Conservation (phyloP, 2,329 filamentous ascomycete genomes). For the Triangularia setosa region DNA sequence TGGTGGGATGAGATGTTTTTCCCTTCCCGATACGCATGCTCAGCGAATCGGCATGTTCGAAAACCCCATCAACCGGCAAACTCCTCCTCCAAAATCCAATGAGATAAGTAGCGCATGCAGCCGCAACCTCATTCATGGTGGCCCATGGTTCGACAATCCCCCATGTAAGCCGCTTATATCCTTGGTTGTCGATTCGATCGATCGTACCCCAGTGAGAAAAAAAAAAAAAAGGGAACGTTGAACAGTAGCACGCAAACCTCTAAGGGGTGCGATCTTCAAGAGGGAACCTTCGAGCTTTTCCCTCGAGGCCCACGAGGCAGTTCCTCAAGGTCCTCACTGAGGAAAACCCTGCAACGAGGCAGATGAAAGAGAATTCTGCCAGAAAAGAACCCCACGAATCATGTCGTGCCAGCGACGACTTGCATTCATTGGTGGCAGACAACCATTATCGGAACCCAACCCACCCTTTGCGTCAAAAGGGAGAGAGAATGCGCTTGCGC, state of each 20-base stretch:
- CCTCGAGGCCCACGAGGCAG: neutral
- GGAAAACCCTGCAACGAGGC: neutral
- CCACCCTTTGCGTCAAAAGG: neutral
- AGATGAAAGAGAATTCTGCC: neutral
- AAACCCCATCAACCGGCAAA: neutral
- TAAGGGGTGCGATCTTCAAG: neutral
- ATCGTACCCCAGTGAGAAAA: neutral
- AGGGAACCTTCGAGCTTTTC: neutral
- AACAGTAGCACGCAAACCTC: neutral
- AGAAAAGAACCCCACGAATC: neutral
- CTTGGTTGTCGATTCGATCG: neutral
- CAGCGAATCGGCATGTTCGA: neutral
- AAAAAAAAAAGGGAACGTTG: neutral
- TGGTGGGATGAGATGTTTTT: neutral
- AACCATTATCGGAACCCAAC: neutral
- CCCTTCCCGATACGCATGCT: neutral
- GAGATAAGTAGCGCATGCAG: slow-evolving; percentile 17
- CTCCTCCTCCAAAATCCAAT: slow-evolving; percentile 10
- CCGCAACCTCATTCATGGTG: neutral
- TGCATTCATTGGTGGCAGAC: neutral
- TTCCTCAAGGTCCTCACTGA: neutral
- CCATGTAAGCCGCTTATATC: neutral
- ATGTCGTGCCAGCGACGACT: neutral
- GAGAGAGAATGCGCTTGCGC: neutral
- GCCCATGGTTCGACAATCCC: neutral